Conservation (phyloP, 2,329 filamentous ascomycete genomes). For the Aspergillus clavatus region DNA sequence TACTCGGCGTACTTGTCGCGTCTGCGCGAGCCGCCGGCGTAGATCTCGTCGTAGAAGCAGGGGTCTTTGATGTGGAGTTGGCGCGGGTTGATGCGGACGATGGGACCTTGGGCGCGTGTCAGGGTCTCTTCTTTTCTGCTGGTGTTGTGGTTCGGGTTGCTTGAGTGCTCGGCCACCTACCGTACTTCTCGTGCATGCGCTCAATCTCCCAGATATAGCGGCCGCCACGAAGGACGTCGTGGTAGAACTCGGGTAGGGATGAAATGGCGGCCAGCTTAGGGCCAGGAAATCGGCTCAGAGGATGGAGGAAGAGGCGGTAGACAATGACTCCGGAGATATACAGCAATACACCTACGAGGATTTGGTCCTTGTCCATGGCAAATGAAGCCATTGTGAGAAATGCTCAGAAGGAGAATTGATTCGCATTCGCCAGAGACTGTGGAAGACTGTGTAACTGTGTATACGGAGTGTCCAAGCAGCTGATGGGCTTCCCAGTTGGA, state of each 20-base stretch:
- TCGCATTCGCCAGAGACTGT: too few relatives aligned
- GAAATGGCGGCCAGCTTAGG: slow-evolving; percentile 28
- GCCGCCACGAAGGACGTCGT: slow-evolving; percentile 20
- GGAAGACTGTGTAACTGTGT: too few relatives aligned
- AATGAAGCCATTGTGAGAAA: too few relatives aligned
- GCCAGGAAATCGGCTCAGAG: slow-evolving; percentile 29
- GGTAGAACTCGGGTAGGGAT: slow-evolving; percentile 27
- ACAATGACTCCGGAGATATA: background rate
- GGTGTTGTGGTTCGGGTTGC: too few relatives aligned
- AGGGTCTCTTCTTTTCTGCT: too few relatives aligned
- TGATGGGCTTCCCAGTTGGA: too few relatives aligned
- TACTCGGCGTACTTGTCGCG: slow-evolving; percentile 22
- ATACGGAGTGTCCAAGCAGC: too few relatives aligned
- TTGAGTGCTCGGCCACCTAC: slow-evolving; percentile 8
- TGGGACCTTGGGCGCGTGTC: slow-evolving; percentile 21
- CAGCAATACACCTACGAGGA: too few relatives aligned
- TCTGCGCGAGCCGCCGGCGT: slow-evolving; percentile 14
- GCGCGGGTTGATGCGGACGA: slow-evolving; percentile 35
- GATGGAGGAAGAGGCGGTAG: slow-evolving; percentile 28
- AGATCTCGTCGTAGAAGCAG: slow-evolving; percentile 31
- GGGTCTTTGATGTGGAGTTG: slow-evolving; percentile 37
- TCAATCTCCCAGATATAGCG: slow-evolving; percentile 21
- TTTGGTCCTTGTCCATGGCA: too few relatives aligned
- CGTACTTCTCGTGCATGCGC: slow-evolving; percentile 25
- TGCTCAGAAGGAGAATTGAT: too few relatives aligned